phyloP scores from a whole-genome alignment of 768 basidiomycete genomes.

The Psilocybe azurescens region DNA sequence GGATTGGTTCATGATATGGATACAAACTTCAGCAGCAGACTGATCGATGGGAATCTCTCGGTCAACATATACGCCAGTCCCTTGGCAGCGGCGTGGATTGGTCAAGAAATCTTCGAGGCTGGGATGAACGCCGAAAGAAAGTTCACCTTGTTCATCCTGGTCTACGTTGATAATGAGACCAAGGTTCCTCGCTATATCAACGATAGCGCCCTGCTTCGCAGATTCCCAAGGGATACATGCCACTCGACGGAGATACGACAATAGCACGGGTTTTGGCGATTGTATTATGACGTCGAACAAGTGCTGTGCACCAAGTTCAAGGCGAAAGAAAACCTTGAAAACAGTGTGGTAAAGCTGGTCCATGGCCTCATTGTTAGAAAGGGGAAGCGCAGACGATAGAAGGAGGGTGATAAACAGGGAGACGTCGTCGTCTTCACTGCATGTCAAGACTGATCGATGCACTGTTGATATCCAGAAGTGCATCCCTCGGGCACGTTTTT shows the following conservation, averaged over 20 bases:
- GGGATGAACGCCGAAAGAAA: neutral
- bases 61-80: neutral
- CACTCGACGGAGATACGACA: neutral
- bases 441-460: neutral
- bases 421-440: neutral
- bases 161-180: neutral
- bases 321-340: neutral
- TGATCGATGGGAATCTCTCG: neutral
- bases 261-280: neutral
- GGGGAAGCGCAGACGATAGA: neutral
- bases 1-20: neutral
- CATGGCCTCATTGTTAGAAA: conserved; percentile 3
- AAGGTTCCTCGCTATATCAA: neutral
- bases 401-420: neutral
- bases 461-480: neutral
- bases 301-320: neutral
- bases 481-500: neutral
- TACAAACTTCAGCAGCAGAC: neutral
- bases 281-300: neutral
- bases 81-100: neutral
- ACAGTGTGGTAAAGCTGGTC: conserved; percentile 1
- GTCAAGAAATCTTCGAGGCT: conserved; percentile 2
- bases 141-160: neutral
- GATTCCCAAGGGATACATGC: neutral
- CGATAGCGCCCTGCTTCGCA: neutral